These are phyloP conservation scores for Penicillium riverlandense DNA, from an alignment of 495 filamentous ascomycete species.

Conservation along the genomic window DNA sequence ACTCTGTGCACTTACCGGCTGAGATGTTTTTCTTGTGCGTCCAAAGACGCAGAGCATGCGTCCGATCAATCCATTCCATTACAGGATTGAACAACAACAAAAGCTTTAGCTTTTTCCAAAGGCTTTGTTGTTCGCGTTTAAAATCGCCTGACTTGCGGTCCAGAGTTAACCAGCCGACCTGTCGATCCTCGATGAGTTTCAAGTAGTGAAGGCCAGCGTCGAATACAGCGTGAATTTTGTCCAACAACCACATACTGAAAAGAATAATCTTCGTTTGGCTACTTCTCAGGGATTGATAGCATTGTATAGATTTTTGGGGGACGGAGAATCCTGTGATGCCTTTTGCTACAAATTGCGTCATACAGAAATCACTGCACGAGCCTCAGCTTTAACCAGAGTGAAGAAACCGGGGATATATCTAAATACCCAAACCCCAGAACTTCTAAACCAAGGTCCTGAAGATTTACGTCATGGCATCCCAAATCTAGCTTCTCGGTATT, in stretches of 20 bases:
- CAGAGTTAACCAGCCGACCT: conserved; percentile 29
- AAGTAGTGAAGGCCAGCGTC: neutral
- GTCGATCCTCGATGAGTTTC: conserved; percentile 15
- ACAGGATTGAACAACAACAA: conserved; percentile 34
- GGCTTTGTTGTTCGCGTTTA: conserved; percentile 27
- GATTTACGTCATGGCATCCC: no score
- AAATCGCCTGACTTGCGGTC: conserved; percentile 27
- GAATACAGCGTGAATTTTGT: neutral
- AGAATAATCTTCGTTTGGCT: no score
- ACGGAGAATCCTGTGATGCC: no score
- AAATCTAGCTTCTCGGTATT: no score
- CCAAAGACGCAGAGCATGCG: no score
- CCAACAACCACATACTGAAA: neutral
- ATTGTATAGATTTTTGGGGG: neutral
- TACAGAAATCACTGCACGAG: neutral
- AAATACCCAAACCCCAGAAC: no score
- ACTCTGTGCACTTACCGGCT: no score
- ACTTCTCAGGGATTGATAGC: neutral
- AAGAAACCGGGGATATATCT: no score
- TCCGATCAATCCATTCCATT: conserved; percentile 31
- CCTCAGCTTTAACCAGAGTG: no score
- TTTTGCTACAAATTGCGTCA: neutral
- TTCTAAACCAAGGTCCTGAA: no score
- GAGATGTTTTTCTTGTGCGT: no score
- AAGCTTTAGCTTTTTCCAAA: conserved; percentile 35